Conservation (phyloP, 1,139 yeast species). For the Scheffersomyces cryptocercus region DNA sequence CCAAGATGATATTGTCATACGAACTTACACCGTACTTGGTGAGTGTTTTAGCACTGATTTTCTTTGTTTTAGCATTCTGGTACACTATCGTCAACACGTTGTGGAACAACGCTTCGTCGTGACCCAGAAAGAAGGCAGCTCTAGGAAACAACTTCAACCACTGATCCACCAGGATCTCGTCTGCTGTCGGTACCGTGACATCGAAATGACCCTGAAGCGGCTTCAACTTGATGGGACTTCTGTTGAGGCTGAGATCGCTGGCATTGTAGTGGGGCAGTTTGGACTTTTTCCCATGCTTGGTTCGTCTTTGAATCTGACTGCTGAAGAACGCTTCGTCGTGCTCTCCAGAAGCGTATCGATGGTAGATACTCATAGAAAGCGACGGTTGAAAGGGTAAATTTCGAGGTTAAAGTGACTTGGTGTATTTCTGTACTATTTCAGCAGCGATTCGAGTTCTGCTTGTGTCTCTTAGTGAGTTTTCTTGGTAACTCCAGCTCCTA, state of each 20-base stretch:
- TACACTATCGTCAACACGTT: conserved; percentile 54
- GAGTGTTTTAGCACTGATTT: conserved; percentile 61
- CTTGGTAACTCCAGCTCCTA: too few relatives aligned
- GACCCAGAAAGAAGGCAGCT: conserved; percentile 58
- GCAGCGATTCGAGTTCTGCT: too few relatives aligned
- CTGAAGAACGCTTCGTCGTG: conserved; percentile 27
- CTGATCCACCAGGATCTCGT: conserved; percentile 14
- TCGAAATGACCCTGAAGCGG: conserved; percentile 1
- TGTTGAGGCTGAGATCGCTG: too few relatives aligned
- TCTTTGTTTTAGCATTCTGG: conserved; percentile 44
- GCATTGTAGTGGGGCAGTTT: too few relatives aligned
- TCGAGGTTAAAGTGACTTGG: too few relatives aligned
- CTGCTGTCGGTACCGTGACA: background rate
- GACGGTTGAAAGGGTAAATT: too few relatives aligned
- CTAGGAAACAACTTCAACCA: conserved; percentile 47
- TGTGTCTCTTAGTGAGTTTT: too few relatives aligned
- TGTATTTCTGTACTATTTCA: too few relatives aligned
- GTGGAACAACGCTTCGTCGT: conserved; percentile 54
- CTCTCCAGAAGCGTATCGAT: conserved; percentile 42
- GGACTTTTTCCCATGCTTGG: too few relatives aligned
- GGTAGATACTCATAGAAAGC: conserved; percentile 29
- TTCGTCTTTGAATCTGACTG: too few relatives aligned
- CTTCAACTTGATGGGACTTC: background rate
- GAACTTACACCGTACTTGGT: conserved; percentile 71
- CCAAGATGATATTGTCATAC: conserved; percentile 61